These are phyloP conservation scores for Straminergon stramineum DNA, from an alignment of 225 moss, liverwort and hornwort genomes.

Conservation along the genomic window DNA sequence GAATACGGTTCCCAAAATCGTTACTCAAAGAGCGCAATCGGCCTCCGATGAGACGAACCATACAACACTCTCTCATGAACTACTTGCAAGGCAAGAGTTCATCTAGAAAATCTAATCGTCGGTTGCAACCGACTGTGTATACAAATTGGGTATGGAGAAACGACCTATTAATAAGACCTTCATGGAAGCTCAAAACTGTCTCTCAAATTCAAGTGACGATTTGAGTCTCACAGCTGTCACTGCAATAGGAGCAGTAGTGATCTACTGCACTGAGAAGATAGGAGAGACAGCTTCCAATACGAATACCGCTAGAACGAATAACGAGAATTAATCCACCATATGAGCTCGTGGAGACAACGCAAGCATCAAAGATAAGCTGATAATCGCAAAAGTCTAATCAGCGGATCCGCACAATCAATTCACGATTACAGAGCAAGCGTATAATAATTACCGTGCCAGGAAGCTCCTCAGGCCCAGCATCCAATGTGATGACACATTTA, in stretches of 20 bases:
- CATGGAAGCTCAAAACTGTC: background rate
- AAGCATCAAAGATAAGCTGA: background rate
- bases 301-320: background rate
- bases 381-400: background rate
- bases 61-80: background rate
- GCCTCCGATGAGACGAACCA: background rate
- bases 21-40: background rate
- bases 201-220: background rate
- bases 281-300: background rate
- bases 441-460: conserved; percentile 49
- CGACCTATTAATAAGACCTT: background rate
- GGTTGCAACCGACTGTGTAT: background rate
- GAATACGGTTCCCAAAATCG: background rate
- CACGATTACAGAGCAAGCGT: background rate
- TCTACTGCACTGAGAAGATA: background rate
- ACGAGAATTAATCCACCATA: background rate
- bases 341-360: background rate
- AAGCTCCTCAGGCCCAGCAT: conserved; percentile 89
- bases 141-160: background rate
- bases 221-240: background rate
- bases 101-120: background rate
- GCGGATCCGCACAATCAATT: background rate
- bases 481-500: conserved; percentile 88
- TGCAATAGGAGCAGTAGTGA: background rate
- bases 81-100: background rate